phyloP scores from a whole-genome alignment of 1,139 yeast species.

The Geotrichum fermentans region DNA sequence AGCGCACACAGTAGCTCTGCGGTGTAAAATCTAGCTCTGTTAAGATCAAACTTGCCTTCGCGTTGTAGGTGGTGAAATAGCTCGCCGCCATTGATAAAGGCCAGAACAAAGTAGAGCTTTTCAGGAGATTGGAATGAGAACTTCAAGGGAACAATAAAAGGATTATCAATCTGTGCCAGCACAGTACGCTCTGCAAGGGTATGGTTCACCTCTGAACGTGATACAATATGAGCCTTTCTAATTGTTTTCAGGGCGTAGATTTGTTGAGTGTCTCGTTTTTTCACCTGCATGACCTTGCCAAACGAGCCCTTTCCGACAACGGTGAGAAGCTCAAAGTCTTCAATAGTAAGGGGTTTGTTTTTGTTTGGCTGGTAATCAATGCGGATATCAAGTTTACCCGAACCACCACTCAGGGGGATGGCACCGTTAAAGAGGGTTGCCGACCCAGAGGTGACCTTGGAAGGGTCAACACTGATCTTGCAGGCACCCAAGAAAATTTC shows the following conservation, averaged over 20 bases:
- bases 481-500: constrained; percentile 41
- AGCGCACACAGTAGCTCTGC: constrained; percentile 91
- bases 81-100: constrained; percentile 96
- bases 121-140: constrained; percentile 96
- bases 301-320: constrained; percentile 97
- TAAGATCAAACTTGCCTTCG: constrained; percentile 83
- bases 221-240: constrained; percentile 87
- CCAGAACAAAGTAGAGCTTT: constrained; percentile 79
- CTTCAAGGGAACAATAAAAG: constrained; percentile 94
- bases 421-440: constrained; percentile 29
- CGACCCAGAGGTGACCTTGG: constrained; percentile 23
- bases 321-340: constrained; percentile 85
- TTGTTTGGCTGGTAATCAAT: constrained; percentile 75
- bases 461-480: constrained; percentile 27
- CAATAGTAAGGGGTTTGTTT: constrained; percentile 70
- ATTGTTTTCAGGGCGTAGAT: constrained; percentile 91
- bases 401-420: constrained; percentile 37
- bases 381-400: constrained; percentile 50
- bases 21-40: constrained; percentile 85
- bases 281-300: constrained; percentile 98
- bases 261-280: constrained; percentile 89
- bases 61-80: constrained; percentile 88
- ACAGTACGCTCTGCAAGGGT: constrained; percentile 95
- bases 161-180: constrained; percentile 83
- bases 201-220: constrained; percentile 90